These are phyloP conservation scores for Nakaseomyces nivariensis DNA, from an alignment of 1,139 yeast species.

Conservation along the genomic window DNA sequence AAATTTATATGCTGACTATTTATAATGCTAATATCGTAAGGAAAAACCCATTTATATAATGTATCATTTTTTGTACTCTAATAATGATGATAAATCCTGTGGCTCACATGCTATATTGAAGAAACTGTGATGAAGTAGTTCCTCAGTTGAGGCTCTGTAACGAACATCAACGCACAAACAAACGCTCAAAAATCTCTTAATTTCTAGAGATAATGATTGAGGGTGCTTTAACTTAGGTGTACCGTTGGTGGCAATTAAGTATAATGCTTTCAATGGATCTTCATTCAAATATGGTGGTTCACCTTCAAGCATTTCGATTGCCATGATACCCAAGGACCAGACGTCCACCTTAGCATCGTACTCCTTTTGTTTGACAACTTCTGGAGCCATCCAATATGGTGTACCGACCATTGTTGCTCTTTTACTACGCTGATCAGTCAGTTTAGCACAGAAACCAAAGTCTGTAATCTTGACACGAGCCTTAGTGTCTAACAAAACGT, in stretches of 20 bases:
- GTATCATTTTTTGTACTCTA: slow-evolving; percentile 49
- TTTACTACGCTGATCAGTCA: slow-evolving; percentile 81
- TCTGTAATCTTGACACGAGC: slow-evolving; percentile 93
- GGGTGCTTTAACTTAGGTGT: slow-evolving; percentile 89
- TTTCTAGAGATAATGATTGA: slow-evolving; percentile 58
- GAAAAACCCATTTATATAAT: background rate
- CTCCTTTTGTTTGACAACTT: slow-evolving; percentile 88
- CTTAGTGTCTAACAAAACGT: slow-evolving; percentile 68
- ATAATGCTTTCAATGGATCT: slow-evolving; percentile 79
- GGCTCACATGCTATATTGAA: slow-evolving; percentile 61
- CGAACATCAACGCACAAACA: slow-evolving; percentile 90
- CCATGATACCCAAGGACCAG: slow-evolving; percentile 95
- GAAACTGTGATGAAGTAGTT: slow-evolving; percentile 69
- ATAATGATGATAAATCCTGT: slow-evolving; percentile 55
- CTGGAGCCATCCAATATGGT: slow-evolving; percentile 99
- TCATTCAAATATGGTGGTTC: slow-evolving; percentile 95
- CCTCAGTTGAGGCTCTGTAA: slow-evolving; percentile 80
- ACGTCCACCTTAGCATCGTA: slow-evolving; percentile 93
- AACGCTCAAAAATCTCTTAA: slow-evolving; percentile 76
- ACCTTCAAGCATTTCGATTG: slow-evolving; percentile 94
- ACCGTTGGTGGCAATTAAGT: slow-evolving; percentile 88
- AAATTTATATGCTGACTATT: slow-evolving; percentile 1
- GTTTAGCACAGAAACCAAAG: slow-evolving; percentile 92
- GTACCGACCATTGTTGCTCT: slow-evolving; percentile 98
- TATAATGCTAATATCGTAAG: slow-evolving; percentile 1